These are phyloP conservation scores for Rhodotorula kratochvilovae DNA, from an alignment of 768 basidiomycete species.

Conservation along the genomic window DNA sequence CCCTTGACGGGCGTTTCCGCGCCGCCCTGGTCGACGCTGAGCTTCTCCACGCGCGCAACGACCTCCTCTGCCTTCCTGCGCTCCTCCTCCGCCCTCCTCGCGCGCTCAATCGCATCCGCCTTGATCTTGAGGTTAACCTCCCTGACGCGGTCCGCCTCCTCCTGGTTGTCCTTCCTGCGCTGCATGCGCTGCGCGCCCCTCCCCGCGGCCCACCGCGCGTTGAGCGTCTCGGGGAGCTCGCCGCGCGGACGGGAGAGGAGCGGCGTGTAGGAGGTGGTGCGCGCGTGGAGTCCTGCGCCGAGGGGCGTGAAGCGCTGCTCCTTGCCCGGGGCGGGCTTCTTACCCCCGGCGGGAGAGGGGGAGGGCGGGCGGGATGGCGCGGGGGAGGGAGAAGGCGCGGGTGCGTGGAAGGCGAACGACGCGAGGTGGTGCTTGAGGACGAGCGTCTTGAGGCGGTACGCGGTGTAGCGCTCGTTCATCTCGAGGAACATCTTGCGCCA, in stretches of 20 bases:
- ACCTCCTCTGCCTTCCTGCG: no score
- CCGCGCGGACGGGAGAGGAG: conserved; percentile 64
- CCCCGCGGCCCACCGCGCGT: conserved; percentile 71
- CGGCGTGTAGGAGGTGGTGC: conserved; percentile 62
- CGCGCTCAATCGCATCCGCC: conserved; percentile 22
- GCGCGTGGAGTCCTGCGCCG: conserved; percentile 58
- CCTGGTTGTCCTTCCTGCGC: conserved; percentile 24
- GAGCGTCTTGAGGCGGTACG: conserved; percentile 33
- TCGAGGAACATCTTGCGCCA: conserved; percentile 35
- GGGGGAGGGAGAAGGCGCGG: not conserved
- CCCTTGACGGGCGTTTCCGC: not conserved
- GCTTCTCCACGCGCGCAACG: not conserved
- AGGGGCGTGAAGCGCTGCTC: conserved; percentile 59
- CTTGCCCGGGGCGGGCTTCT: not conserved
- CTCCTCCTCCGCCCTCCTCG: conserved; percentile 7
- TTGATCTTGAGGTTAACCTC: conserved; percentile 35
- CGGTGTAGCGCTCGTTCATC: conserved; percentile 31
- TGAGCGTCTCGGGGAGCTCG: conserved; percentile 66
- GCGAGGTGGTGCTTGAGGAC: conserved; percentile 37
- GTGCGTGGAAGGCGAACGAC: conserved; percentile 24
- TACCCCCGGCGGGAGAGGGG: not conserved
- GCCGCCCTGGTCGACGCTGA: no score
- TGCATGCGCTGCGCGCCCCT: conserved; percentile 41
- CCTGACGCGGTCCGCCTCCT: conserved; percentile 10
- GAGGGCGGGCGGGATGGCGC: not conserved